phyloP scores from a whole-genome alignment of 108 stramenopile species.

The Cyclostephanos invisitatus region DNA sequence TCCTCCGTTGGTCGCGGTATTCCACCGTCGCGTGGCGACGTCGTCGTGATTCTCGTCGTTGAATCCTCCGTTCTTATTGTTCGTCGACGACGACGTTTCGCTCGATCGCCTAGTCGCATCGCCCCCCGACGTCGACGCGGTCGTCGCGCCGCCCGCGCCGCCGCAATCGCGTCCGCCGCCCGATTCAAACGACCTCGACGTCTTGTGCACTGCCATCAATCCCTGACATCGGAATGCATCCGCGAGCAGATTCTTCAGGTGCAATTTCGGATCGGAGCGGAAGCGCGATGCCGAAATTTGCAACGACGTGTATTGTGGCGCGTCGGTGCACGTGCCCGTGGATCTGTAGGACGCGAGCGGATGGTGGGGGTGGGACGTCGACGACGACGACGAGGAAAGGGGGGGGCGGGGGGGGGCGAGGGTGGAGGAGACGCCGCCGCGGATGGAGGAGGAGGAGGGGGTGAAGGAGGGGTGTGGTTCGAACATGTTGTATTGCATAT shows the following conservation, averaged over 20 bases:
- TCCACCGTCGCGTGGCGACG: background rate
- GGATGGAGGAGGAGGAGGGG: too few species aligned
- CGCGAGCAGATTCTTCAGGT: slow-evolving; percentile 74
- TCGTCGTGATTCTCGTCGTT: too few species aligned
- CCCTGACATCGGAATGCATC: slow-evolving; percentile 77
- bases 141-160: background rate
- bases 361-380: too few species aligned
- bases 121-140: background rate
- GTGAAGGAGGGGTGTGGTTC: too few species aligned
- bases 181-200: slow-evolving; percentile 29
- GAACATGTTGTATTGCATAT: too few species aligned
- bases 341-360: too few species aligned
- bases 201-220: slow-evolving; percentile 63
- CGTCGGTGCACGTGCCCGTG: slow-evolving; percentile 29
- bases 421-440: too few species aligned
- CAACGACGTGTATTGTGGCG: slow-evolving; percentile 80
- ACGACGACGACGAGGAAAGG: background rate
- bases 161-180: background rate
- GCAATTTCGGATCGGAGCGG: slow-evolving; percentile 75
- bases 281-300: slow-evolving; percentile 69
- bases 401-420: background rate
- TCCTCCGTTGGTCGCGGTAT: slow-evolving; percentile 8
- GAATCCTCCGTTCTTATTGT: too few species aligned
- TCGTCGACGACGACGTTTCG: background rate
- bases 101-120: too few species aligned